Evolutionary conservation across 169 alveolate genomes (phyloP), one percentile per base, ranked within the genome.

Genomic region (Cryptosporidium tyzzeri): DNA sequence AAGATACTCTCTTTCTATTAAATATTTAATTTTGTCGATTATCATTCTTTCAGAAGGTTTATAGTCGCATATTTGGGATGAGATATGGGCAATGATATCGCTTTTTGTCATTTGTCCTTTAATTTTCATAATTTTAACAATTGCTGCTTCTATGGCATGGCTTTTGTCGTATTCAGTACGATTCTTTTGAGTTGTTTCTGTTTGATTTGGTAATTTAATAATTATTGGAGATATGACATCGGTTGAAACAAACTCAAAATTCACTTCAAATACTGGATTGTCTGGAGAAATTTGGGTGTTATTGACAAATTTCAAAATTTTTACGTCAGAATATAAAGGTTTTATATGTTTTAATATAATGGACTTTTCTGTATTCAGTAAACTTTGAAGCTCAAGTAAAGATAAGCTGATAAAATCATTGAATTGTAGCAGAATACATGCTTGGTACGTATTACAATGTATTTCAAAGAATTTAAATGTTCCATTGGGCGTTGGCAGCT

Each of bases 101-200:
- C 33, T 67, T 31, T 68, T 89, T 1, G 80, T 75, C 86, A 94
- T 41, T 68, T 74, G 70, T 85, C 92, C 86, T 84, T 97, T 92
- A 55, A 94, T 89, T 91, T 96, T 96, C 98, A 96, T 96, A 29
- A 96, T 95, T 59, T 97, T 94, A 51, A 96, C 98, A 39, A 95
- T 94, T 8, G 97, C 97, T 21, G 98, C 98, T 80, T 96, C 97
- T 53, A 96, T 94, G 44, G 98, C 97, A n/a, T 93, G 92, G 39
- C 96, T 92, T 51, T 97, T 93, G 70, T 96, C 98, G 58, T 95
- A 97, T 80, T 94, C 94, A 18, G 91, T 92, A 29, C 74, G 75
- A 41, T 70, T 91, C 92, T 85, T 67, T 70, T 8, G 41, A 23
- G 91, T 48, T 71, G 59, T 53, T 91, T 87, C 93, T 92, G 45